A percentile compares a stretch with the other conserved stretches of the same genome.
Evolutionary conservation across 2,329 filamentous ascomycete species (phyloP).

Genomic region (Knufia petricola): DNA sequence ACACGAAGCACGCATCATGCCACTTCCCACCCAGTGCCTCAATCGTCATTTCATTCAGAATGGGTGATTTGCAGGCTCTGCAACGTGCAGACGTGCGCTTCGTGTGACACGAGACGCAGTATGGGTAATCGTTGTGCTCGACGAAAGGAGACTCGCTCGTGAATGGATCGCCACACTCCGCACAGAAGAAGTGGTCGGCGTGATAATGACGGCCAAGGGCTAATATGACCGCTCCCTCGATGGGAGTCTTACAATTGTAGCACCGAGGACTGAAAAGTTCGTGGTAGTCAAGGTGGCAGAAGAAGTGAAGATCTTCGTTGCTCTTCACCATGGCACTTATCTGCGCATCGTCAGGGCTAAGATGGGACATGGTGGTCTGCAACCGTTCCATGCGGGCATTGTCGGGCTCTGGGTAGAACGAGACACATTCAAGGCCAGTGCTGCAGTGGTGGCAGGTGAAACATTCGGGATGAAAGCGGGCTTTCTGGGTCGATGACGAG

Average conservation of each 20-base stretch:
- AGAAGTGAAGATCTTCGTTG: constrained; percentile 72
- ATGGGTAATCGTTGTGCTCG: constrained; percentile 95
- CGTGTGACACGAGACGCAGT: constrained; percentile 90
- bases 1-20: constrained; percentile 88
- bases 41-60: constrained; percentile 83
- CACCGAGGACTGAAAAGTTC: constrained; percentile 87
- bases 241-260: constrained; percentile 92
- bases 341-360: constrained; percentile 52
- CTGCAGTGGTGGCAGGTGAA: constrained; percentile 83
- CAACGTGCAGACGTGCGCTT: constrained; percentile 86
- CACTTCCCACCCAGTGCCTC: constrained; percentile 84
- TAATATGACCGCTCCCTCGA: constrained; percentile 87
- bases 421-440: constrained; percentile 83
- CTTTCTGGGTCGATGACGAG: constrained; percentile 15
- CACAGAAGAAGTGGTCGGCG: constrained; percentile 94
- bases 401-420: constrained; percentile 89
- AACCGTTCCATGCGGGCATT: constrained; percentile 55
- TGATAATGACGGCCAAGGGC: constrained; percentile 96
- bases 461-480: constrained; percentile 83
- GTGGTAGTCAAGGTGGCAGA: constrained; percentile 97
- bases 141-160: constrained; percentile 66
- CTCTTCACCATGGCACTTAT: constrained; percentile 42
- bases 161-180: constrained; percentile 84
- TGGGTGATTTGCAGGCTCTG: constrained; percentile 69
- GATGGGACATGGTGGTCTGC: constrained; percentile 14